phyloP scores from a whole-genome alignment of 805 yeast genomes.

The Clavispora phyllophila region DNA sequence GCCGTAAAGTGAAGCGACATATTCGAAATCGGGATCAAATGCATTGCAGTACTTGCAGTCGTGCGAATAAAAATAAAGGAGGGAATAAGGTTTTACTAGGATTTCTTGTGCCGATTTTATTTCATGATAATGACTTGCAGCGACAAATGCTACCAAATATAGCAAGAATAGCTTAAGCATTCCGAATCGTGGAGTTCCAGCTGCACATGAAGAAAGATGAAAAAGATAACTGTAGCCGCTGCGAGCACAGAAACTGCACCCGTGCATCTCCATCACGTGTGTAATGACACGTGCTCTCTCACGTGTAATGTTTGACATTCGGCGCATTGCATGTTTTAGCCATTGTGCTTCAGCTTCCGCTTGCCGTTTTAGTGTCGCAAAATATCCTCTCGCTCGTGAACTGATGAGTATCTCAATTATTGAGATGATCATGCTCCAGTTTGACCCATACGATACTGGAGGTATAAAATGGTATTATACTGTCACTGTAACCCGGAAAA shows the following conservation, averaged over 20 bases:
- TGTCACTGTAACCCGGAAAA: too few species aligned
- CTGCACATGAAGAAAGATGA: background rate
- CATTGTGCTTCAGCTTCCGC: too few species aligned
- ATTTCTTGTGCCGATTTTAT: slow-evolving; percentile 6
- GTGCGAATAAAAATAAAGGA: slow-evolving; percentile 44
- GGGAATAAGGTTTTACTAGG: slow-evolving; percentile 19
- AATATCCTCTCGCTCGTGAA: too few species aligned
- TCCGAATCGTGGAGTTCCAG: background rate
- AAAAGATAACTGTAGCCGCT: background rate
- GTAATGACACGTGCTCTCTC: too few species aligned
- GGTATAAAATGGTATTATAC: too few species aligned
- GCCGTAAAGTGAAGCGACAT: slow-evolving; percentile 40
- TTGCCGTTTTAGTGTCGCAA: too few species aligned
- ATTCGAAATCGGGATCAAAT: slow-evolving; percentile 30
- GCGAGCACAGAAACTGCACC: background rate
- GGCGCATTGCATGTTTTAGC: too few species aligned
- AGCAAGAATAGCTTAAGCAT: background rate
- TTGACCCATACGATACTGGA: too few species aligned
- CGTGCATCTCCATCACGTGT: background rate
- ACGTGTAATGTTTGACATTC: too few species aligned
- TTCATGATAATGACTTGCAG: slow-evolving; percentile 4
- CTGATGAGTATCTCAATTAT: too few species aligned
- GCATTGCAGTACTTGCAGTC: slow-evolving; percentile 30
- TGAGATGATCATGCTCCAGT: too few species aligned
- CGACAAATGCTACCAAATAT: background rate